Evolutionary conservation across 495 filamentous ascomycete species (phyloP).

Genomic region (Amniculicola lignicola): DNA sequence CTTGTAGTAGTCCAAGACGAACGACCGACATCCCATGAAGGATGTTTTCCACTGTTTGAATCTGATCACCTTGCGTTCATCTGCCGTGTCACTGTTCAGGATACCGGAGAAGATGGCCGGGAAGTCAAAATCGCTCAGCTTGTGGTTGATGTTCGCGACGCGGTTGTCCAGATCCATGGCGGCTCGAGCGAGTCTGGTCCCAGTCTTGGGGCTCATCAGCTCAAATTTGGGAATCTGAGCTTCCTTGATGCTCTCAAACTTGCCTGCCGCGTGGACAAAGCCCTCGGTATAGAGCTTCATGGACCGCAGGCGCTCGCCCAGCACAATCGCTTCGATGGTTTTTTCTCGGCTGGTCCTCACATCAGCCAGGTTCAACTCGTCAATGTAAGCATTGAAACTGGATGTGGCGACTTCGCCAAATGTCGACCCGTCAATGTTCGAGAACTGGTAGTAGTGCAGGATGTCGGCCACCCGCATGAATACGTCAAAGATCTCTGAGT

Average conservation of each 20-base stretch:
- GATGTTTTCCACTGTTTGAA: conserved; percentile 78
- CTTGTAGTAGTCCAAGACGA: conserved; percentile 75
- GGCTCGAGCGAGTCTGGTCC: conserved; percentile 75
- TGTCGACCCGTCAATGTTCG: conserved; percentile 73
- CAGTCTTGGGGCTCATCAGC: conserved; percentile 66
- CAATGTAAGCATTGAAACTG: conserved; percentile 72
- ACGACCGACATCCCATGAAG: conserved; percentile 71
- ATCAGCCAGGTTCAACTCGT: conserved; percentile 73
- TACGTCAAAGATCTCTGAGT: conserved; percentile 67
- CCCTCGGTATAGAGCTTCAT: conserved; percentile 82
- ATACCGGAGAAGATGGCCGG: conserved; percentile 86
- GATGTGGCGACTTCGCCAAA: conserved; percentile 75
- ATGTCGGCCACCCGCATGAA: conserved; percentile 68
- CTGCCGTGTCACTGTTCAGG: conserved; percentile 70
- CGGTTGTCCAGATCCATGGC: conserved; percentile 73
- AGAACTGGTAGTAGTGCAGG: conserved; percentile 72
- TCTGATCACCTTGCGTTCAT: conserved; percentile 69
- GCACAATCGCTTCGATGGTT: conserved; percentile 81
- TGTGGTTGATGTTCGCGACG: conserved; percentile 60
- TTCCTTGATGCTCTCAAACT: conserved; percentile 69
- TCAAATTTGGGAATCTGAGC: conserved; percentile 65
- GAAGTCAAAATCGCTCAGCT: conserved; percentile 82
- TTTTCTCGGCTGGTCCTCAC: conserved; percentile 81
- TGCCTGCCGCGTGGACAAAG: conserved; percentile 89
- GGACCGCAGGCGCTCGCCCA: conserved; percentile 82